Conservation (phyloP, 352 stramenopile species). For the Globisporangium polare region DNA sequence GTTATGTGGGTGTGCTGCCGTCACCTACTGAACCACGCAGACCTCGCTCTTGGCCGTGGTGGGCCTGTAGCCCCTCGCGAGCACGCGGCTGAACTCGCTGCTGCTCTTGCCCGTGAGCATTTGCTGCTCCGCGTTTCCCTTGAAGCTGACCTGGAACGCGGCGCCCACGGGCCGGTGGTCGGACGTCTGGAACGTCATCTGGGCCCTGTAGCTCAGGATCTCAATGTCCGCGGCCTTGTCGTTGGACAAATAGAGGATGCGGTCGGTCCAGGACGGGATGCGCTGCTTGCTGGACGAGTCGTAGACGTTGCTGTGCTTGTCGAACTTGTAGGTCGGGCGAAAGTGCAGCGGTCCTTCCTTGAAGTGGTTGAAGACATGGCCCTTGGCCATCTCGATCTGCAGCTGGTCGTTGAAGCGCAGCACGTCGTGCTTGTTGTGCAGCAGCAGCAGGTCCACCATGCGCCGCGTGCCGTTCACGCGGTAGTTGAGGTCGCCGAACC, state of each 20-base stretch:
- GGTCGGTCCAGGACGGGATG: constrained; percentile 96
- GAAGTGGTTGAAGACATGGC: constrained; percentile 87
- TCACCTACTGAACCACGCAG: constrained; percentile 33
- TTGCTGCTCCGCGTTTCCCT: background rate
- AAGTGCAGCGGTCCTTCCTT: constrained; percentile 90
- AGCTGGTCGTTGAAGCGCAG: constrained; percentile 93
- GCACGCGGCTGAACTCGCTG: constrained; percentile 23
- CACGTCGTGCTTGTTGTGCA: constrained; percentile 67
- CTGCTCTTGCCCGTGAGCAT: background rate
- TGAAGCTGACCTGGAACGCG: constrained; percentile 59
- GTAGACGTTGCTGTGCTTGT: constrained; percentile 89
- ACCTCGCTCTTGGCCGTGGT: constrained; percentile 39
- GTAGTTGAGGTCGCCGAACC: constrained; percentile 94
- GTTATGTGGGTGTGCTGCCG: no score
- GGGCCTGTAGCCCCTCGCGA: constrained; percentile 27
- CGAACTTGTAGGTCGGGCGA: constrained; percentile 95
- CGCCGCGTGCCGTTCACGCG: constrained; percentile 89
- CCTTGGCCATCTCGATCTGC: constrained; percentile 65
- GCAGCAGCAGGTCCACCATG: constrained; percentile 79
- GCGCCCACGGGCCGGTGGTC: constrained; percentile 71
- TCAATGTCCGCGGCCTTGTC: constrained; percentile 44
- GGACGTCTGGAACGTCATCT: constrained; percentile 64
- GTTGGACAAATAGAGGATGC: constrained; percentile 84
- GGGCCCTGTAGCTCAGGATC: constrained; percentile 58
- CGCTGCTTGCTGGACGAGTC: constrained; percentile 94